phyloP scores from a whole-genome alignment of 2,329 filamentous ascomycete species.

The Aspergillus sojae region DNA sequence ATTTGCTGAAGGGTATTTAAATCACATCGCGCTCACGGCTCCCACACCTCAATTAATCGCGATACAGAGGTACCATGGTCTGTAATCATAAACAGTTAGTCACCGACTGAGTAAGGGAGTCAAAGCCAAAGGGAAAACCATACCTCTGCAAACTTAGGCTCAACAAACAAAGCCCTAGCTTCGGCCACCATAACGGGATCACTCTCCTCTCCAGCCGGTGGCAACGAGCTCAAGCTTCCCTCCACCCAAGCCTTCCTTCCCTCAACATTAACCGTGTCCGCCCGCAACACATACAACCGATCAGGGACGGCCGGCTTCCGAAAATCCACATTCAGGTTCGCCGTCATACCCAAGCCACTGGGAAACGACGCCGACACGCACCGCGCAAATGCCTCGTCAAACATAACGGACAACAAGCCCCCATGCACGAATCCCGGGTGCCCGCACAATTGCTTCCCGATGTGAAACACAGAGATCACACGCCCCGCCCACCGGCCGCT shows the following conservation, averaged over 20 bases:
- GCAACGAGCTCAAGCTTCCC: slow-evolving; percentile 29
- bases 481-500: slow-evolving; percentile 5
- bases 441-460: slow-evolving; percentile 36
- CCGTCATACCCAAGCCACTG: slow-evolving; percentile 40
- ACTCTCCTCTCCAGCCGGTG: slow-evolving; percentile 19
- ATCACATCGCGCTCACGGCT: background rate
- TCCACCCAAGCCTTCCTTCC: slow-evolving; percentile 43
- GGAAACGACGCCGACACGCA: slow-evolving; percentile 36
- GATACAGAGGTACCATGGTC: slow-evolving; percentile 38
- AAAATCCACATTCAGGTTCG: slow-evolving; percentile 41
- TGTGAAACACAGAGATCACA: slow-evolving; percentile 35
- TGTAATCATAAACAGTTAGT: slow-evolving; percentile 13
- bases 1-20: background rate
- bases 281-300: slow-evolving; percentile 35
- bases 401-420: slow-evolving; percentile 36
- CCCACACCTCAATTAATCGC: background rate
- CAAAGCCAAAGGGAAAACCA: background rate
- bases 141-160: slow-evolving; percentile 41
- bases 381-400: slow-evolving; percentile 42
- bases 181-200: slow-evolving; percentile 37
- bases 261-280: slow-evolving; percentile 36
- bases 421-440: slow-evolving; percentile 41
- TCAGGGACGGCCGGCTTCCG: slow-evolving; percentile 36
- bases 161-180: slow-evolving; percentile 41
- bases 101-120: background rate